Conservation (phyloP, 257 asterid species). For the Dorcoceras hygrometricum region DNA sequence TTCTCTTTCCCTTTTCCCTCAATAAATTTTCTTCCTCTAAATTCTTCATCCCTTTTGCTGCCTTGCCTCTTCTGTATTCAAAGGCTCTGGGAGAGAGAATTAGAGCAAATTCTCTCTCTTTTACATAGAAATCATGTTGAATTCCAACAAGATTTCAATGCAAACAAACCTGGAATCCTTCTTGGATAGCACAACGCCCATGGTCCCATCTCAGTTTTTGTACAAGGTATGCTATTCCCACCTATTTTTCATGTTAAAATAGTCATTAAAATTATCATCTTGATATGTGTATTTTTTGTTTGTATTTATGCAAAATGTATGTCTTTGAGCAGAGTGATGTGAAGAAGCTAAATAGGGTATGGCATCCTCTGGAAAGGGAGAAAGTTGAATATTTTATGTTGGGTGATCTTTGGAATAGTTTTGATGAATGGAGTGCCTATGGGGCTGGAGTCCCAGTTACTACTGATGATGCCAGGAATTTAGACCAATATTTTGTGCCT, state of each 20-base stretch:
- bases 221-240: constrained; percentile 35
- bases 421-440: constrained; percentile 59
- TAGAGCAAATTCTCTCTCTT: constrained; percentile 31
- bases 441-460: constrained; percentile 53
- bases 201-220: constrained; percentile 48
- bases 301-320: background rate
- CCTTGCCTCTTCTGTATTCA: constrained; percentile 36
- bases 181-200: constrained; percentile 55
- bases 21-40: constrained; percentile 39
- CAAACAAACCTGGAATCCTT: constrained; percentile 55
- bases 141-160: constrained; percentile 37
- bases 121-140: constrained; percentile 28
- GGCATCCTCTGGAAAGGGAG: constrained; percentile 57
- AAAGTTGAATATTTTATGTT: constrained; percentile 45
- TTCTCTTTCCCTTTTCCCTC: constrained; percentile 44
- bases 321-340: constrained; percentile 36
- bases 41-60: constrained; percentile 27
- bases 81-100: constrained; percentile 57
- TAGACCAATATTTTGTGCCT: constrained; percentile 52
- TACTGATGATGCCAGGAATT: constrained; percentile 34
- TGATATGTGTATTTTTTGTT: background rate
- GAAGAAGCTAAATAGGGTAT: constrained; percentile 43
- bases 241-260: background rate
- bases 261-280: too few relatives aligned
- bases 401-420: constrained; percentile 50